A percentile compares a stretch with the other conserved stretches of the same genome.
Conservation (phyloP, 345 rosid genomes). For the Brassica juncea region DNA sequence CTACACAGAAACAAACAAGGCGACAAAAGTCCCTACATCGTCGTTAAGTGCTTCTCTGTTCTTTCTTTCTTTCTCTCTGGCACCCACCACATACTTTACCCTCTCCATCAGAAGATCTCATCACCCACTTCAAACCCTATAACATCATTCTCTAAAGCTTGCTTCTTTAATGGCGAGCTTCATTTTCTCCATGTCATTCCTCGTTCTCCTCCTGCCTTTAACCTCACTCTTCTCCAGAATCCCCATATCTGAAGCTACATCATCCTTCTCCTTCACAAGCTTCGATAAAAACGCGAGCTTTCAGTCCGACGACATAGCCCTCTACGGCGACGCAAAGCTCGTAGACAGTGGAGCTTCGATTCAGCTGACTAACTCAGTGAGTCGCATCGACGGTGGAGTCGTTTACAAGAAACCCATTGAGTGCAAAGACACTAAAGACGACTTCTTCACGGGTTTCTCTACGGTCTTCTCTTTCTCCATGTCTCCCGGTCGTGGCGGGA, state of each 20-base stretch:
- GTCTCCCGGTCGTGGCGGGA: background rate
- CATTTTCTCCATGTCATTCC: slow-evolving; percentile 37
- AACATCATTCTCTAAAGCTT: slow-evolving; percentile 38
- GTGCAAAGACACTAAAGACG: background rate
- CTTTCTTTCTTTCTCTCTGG: background rate
- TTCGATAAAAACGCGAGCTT: slow-evolving; percentile 47
- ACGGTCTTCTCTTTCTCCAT: background rate
- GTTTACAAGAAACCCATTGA: background rate
- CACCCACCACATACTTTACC: slow-evolving; percentile 26
- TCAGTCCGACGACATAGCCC: background rate
- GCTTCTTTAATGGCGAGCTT: slow-evolving; percentile 54
- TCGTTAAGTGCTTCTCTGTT: slow-evolving; percentile 30
- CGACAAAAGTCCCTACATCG: slow-evolving; percentile 26
- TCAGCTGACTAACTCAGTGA: background rate
- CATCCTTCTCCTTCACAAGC: slow-evolving; percentile 53
- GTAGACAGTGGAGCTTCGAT: background rate
- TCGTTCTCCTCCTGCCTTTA: slow-evolving; percentile 30
- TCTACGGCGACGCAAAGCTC: background rate
- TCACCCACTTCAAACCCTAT: slow-evolving; percentile 29
- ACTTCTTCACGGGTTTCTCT: background rate
- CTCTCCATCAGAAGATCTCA: slow-evolving; percentile 22
- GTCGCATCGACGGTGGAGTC: background rate
- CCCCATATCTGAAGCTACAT: slow-evolving; percentile 43
- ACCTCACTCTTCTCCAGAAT: slow-evolving; percentile 33
- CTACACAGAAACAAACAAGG: slow-evolving; percentile 18